Evolutionary conservation across 2,329 filamentous ascomycete genomes (phyloP).

Genomic region (Hypocreales sp.): DNA sequence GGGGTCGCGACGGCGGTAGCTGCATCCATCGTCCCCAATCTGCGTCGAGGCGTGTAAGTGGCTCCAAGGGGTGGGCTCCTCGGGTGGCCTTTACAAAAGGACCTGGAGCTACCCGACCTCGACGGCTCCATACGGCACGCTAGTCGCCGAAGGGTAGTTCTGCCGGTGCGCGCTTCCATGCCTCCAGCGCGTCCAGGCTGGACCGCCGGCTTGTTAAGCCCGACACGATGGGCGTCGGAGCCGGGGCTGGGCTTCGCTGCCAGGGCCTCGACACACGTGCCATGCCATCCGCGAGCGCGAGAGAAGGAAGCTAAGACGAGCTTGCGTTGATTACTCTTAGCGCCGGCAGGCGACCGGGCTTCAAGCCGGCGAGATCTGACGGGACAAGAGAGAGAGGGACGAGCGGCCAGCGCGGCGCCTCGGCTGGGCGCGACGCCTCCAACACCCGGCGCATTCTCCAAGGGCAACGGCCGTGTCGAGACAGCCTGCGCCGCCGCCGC

Average conservation of each 20-base stretch:
- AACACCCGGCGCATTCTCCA: no score
- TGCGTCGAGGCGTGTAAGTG: no score
- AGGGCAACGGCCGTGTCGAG: no score
- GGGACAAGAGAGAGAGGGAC: not conserved
- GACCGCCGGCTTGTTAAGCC: not conserved
- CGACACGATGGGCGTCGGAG: no score
- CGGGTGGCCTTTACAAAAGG: slow-evolving; percentile 11
- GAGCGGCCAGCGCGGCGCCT: no score
- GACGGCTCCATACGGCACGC: no score
- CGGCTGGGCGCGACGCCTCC: no score
- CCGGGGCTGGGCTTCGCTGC: not conserved
- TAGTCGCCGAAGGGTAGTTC: slow-evolving; percentile 7
- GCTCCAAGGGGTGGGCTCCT: slow-evolving; percentile 5
- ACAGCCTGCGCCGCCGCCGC: not conserved
- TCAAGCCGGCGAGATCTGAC: not conserved
- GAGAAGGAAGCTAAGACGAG: no score
- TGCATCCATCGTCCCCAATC: slow-evolving; percentile 1
- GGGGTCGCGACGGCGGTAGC: slow-evolving; percentile 2
- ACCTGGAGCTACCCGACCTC: slow-evolving; percentile 8
- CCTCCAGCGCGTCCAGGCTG: not conserved
- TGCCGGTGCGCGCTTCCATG: slow-evolving; percentile 4
- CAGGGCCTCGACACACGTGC: no score
- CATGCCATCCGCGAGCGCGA: no score
- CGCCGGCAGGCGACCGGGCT: not conserved
- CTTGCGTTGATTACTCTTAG: no score